Evolutionary conservation across 306 rosid genomes (phyloP).

Genomic region (Hippophae rhamnoides): DNA sequence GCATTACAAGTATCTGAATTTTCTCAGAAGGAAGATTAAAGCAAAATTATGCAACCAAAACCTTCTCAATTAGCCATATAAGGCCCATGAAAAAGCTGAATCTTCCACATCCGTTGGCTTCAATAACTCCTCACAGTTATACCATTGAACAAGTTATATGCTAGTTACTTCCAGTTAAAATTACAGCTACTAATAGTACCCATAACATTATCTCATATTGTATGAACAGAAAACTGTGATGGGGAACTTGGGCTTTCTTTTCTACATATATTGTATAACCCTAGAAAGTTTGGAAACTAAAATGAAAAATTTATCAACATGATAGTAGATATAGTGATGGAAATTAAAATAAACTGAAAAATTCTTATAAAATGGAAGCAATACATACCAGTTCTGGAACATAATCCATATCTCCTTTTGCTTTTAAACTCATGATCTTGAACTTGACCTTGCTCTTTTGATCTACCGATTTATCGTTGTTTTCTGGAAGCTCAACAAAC

Average conservation of each 20-base stretch:
- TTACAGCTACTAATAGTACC: too few relatives aligned
- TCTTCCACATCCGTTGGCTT: too few relatives aligned
- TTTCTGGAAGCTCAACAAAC: constrained; percentile 90
- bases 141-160: neutral
- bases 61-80: too few relatives aligned
- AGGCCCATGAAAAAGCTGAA: too few relatives aligned
- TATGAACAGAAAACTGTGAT: too few relatives aligned
- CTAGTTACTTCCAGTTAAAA: too few relatives aligned
- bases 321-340: neutral
- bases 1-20: constrained; percentile 10
- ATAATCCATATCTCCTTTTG: constrained; percentile 67
- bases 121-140: too few relatives aligned
- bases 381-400: constrained; percentile 75
- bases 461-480: constrained; percentile 58
- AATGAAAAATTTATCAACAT: neutral
- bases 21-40: neutral
- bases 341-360: constrained; percentile 5
- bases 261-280: too few relatives aligned
- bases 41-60: neutral
- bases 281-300: too few relatives aligned
- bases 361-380: constrained; percentile 9
- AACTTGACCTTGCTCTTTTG: constrained; percentile 80
- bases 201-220: too few relatives aligned
- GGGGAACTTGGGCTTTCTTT: too few relatives aligned
- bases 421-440: constrained; percentile 91